These are phyloP conservation scores for Parafenestella ontariensis DNA, from an alignment of 2,329 filamentous ascomycete species.

Conservation along the genomic window DNA sequence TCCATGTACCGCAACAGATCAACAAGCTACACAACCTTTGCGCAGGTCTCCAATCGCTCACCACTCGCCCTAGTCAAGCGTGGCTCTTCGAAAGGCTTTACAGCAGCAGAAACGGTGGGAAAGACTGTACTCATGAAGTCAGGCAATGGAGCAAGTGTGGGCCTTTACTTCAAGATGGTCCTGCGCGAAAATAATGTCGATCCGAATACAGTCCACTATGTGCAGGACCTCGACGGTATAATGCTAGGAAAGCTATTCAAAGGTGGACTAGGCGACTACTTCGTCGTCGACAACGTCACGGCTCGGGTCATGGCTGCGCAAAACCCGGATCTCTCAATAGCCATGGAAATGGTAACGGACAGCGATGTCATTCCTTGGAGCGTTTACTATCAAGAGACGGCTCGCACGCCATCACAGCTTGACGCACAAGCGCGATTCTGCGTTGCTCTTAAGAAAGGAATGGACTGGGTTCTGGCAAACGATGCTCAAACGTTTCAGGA, in stretches of 20 bases:
- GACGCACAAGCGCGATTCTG: constrained; percentile 21
- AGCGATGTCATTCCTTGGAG: constrained; percentile 23
- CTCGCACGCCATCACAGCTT: constrained; percentile 11
- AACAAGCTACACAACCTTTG: constrained; percentile 22
- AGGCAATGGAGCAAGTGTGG: constrained; percentile 23
- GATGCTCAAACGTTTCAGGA: constrained; percentile 15
- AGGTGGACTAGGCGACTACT: constrained; percentile 28
- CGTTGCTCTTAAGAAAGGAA: constrained; percentile 17
- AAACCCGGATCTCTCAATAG: constrained; percentile 20
- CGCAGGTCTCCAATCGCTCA: constrained; percentile 24
- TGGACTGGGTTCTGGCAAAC: constrained; percentile 13
- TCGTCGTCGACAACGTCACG: constrained; percentile 24
- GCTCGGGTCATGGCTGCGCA: constrained; percentile 16
- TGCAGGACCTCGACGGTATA: constrained; percentile 25
- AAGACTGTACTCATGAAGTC: constrained; percentile 28
- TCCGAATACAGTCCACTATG: constrained; percentile 15
- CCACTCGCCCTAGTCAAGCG: constrained; percentile 24
- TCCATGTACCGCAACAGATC: constrained; percentile 22
- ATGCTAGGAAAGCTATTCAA: constrained; percentile 27
- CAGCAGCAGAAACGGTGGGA: constrained; percentile 13
- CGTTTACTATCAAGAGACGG: constrained; percentile 24
- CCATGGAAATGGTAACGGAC: constrained; percentile 18
- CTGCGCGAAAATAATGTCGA: constrained; percentile 25
- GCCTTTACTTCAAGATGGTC: constrained; percentile 31
- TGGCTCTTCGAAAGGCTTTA: constrained; percentile 8